A percentile compares a stretch with the other conserved stretches of the same genome.
Conservation (phyloP, 2,329 filamentous ascomycete species). For the Teratosphaeria nubilosa region DNA sequence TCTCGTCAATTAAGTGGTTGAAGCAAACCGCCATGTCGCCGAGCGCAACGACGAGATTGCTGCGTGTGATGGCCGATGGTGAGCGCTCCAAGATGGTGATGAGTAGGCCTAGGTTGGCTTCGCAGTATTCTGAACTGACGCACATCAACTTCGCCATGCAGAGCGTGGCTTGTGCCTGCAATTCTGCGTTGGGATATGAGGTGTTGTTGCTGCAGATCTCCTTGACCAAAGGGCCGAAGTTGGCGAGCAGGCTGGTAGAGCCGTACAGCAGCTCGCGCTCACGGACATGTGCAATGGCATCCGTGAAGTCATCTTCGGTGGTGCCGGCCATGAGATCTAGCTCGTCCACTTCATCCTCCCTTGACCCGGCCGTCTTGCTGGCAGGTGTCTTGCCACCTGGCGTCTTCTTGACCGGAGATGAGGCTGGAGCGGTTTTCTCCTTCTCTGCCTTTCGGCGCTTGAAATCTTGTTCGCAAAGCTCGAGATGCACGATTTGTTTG, state of each 20-base stretch:
- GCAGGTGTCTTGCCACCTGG: conserved; percentile 15
- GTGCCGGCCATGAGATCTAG: conserved; percentile 94
- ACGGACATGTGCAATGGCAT: conserved; percentile 74
- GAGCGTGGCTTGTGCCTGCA: conserved; percentile 86
- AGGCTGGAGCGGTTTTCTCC: conserved; percentile 48
- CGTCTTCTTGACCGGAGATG: conserved; percentile 28
- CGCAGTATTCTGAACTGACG: conserved; percentile 92
- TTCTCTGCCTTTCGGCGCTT: conserved; percentile 90
- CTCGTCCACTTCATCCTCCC: conserved; percentile 64
- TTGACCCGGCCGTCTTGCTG: conserved; percentile 38
- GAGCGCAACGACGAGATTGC: conserved; percentile 91
- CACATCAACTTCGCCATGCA: conserved; percentile 99
- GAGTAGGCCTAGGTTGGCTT: conserved; percentile 79
- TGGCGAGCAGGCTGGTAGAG: conserved; percentile 70
- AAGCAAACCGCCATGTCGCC: conserved; percentile 99
- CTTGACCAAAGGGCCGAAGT: conserved; percentile 82
- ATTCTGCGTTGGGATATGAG: conserved; percentile 74
- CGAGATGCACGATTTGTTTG: conserved; percentile 96
- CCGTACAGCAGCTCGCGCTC: conserved; percentile 79
- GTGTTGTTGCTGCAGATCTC: conserved; percentile 96
- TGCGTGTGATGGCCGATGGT: conserved; percentile 81
- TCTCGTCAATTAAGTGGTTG: conserved; percentile 98
- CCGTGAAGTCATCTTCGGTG: conserved; percentile 85
- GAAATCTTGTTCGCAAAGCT: conserved; percentile 95
- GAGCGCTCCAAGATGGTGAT: conserved; percentile 98